Conservation (phyloP, 176 grass and related monocot species). For the Aegilops speltoides region DNA sequence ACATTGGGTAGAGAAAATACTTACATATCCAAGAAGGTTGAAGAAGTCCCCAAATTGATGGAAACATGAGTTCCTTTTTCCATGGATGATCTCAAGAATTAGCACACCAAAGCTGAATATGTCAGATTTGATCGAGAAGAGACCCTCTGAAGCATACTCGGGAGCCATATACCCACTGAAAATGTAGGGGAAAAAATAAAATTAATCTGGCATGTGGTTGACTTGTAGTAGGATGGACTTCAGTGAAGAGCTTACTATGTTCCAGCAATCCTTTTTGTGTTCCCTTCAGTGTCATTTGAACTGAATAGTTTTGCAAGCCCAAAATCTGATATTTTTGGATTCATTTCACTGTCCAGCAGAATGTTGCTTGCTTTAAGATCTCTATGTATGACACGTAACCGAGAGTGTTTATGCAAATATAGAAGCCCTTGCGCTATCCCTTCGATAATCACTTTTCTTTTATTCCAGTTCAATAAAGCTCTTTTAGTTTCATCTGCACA, state of each 20-base stretch:
- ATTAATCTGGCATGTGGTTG: neutral
- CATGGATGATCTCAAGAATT: neutral
- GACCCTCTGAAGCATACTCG: neutral
- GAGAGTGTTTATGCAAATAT: neutral
- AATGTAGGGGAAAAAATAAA: neutral
- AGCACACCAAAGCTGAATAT: neutral
- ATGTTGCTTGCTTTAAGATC: constrained; percentile 1
- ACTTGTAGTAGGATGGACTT: neutral
- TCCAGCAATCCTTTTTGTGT: neutral
- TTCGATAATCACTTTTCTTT: neutral
- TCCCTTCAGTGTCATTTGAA: neutral
- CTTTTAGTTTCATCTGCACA: neutral
- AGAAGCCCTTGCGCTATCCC: neutral
- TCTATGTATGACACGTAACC: neutral
- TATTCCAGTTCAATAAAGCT: neutral
- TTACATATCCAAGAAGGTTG: constrained; percentile 5
- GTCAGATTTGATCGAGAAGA: neutral
- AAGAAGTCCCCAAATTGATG: neutral
- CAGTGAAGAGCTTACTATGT: neutral
- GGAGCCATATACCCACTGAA: neutral
- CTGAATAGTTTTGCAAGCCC: neutral
- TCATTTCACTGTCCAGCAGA: neutral
- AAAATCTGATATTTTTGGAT: neutral
- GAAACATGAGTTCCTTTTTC: neutral
- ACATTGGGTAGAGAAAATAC: neutral